Conservation (phyloP, 2,329 filamentous ascomycete species). For the Chaetomium globosum region DNA sequence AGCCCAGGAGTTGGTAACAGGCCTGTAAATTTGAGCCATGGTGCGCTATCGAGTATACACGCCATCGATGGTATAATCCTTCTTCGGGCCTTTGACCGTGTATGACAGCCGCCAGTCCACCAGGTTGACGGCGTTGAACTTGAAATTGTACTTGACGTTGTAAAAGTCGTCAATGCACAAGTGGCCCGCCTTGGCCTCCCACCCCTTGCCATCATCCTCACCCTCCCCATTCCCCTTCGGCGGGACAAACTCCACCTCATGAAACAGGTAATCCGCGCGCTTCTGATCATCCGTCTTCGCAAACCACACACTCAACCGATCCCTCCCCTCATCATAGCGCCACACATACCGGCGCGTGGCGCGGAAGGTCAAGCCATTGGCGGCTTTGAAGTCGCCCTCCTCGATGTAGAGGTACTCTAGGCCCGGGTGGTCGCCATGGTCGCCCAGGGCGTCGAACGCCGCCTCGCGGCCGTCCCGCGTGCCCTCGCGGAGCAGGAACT, state of each 20-base stretch:
- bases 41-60: conserved; percentile 49
- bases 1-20: too few species aligned
- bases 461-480: conserved; percentile 56
- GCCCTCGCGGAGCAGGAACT: conserved; percentile 64
- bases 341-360: conserved; percentile 71
- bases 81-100: conserved; percentile 69
- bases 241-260: conserved; percentile 65
- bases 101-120: conserved; percentile 64
- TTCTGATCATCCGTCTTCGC: conserved; percentile 63
- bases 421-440: conserved; percentile 43
- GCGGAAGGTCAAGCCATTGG: conserved; percentile 58
- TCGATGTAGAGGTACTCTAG: conserved; percentile 71
- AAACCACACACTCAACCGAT: conserved; percentile 73
- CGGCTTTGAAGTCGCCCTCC: conserved; percentile 65
- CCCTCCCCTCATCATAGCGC: conserved; percentile 64
- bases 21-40: too few species aligned
- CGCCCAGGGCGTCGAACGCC: conserved; percentile 31
- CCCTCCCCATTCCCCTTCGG: conserved; percentile 39
- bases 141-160: conserved; percentile 69
- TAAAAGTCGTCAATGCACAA: conserved; percentile 73
- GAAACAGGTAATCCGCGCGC: conserved; percentile 73
- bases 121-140: conserved; percentile 60
- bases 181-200: conserved; percentile 68
- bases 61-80: conserved; percentile 68
- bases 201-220: conserved; percentile 48